Base-by-base conservation (phyloP, 2,329 filamentous ascomycete species). In the Aspergillus sp. region DNA sequence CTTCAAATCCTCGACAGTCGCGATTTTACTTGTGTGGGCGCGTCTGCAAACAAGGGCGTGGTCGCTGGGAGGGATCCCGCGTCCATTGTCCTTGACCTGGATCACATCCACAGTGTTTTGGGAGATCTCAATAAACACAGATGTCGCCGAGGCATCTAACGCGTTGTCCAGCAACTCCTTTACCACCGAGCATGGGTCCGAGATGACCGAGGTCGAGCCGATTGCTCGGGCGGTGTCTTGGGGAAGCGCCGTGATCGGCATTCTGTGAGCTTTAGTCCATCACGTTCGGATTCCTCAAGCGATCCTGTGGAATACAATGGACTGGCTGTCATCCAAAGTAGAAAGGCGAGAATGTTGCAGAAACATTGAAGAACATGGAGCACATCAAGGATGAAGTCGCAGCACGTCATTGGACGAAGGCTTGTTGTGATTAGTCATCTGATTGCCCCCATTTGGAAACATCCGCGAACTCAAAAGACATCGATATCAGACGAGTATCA, bases 81-180 rank as follows among this genome's bases (percentile, higher is more conserved):
- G 76, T 7, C 85, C 84, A 65, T 86, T 87, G 66, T 85, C 82
- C 50, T 77, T 82, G 42, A 87, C 77, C 58, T 85, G 82, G 26
- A 88, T 80, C n/a, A 77, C 61, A 60, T 85, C 83, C 47, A 87
- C 65, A 0, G 81, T 79, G 58, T 87, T 85, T 44, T 71, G 61
- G 11, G 80, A 77, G 6, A 87, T 76, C 54, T 86, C 83, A 33
- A 88, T 68, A 9, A 76, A 73, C 35, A 88, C 71, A 1, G 78
- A 77, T 2, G 80, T 79, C 1, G 84, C 82, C 43, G 76, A 73
- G 4, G 83, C 83, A 69, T 88, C 85, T 10, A 88, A 73, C n/a
- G 83, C 77, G 65, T 88, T 88, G 55, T 88, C 85, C 36, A 88
- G 67, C 36, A 88, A 78, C 63, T 88, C 85, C 64, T 86, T 86